A percentile compares a stretch with the other conserved stretches of the same genome.
phyloP scores from a whole-genome alignment of 108 stramenopile genomes.

The Fistulifera solaris region DNA sequence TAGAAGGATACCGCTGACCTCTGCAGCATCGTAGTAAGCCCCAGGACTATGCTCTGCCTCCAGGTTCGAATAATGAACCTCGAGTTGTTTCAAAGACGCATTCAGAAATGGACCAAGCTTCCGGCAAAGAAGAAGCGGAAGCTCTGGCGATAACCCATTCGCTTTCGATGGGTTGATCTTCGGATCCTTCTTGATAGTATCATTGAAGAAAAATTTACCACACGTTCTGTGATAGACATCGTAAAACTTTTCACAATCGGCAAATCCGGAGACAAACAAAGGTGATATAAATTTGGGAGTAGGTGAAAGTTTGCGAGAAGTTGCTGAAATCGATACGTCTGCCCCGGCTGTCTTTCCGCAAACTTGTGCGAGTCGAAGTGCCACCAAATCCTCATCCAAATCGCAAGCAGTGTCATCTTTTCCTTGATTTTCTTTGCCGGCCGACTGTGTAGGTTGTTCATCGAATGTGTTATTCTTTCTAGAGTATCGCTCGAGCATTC shows the following conservation, averaged over 20 bases:
- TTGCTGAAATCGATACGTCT: slow-evolving; percentile 26
- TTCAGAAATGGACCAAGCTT: slow-evolving; percentile 45
- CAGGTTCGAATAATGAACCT: slow-evolving; percentile 7
- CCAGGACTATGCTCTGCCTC: too few species aligned
- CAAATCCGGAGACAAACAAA: slow-evolving; percentile 35
- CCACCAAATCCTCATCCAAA: slow-evolving; percentile 47
- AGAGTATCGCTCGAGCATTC: slow-evolving; percentile 3
- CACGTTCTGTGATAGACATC: slow-evolving; percentile 48
- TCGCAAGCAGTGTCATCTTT: slow-evolving; percentile 7
- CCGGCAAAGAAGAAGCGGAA: slow-evolving; percentile 43
- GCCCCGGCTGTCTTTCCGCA: slow-evolving; percentile 33
- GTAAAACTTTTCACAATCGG: slow-evolving; percentile 45
- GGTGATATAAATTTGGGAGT: slow-evolving; percentile 10
- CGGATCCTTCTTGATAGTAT: too few species aligned
- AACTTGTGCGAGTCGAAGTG: slow-evolving; percentile 39
- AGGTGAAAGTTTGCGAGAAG: slow-evolving; percentile 1
- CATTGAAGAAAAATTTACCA: slow-evolving; percentile 12
- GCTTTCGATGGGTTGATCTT: too few species aligned
- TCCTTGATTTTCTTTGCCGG: neutral
- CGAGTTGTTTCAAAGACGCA: slow-evolving; percentile 27
- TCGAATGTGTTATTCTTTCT: neutral
- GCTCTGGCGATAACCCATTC: neutral
- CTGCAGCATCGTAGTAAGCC: slow-evolving; percentile 6
- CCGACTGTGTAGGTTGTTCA: slow-evolving; percentile 2
- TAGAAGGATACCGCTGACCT: slow-evolving; percentile 40